phyloP scores from a whole-genome alignment of 805 yeast genomes.

The Wickerhamia fluorescens region DNA sequence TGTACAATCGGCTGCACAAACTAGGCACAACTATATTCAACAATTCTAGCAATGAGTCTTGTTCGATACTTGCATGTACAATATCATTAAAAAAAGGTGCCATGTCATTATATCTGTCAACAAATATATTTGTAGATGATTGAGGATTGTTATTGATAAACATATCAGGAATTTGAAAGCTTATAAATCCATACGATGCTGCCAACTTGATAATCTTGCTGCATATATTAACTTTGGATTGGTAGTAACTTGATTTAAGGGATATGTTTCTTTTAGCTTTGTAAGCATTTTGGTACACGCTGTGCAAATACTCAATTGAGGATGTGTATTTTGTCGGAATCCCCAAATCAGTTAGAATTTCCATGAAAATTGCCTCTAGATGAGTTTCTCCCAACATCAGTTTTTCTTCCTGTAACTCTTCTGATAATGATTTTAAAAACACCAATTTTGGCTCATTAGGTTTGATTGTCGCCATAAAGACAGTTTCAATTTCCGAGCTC shows the following conservation, averaged over 20 bases:
- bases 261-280: slow-evolving; percentile 36
- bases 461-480: slow-evolving; percentile 31
- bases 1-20: slow-evolving; percentile 30
- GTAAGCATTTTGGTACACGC: slow-evolving; percentile 37
- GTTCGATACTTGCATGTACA: slow-evolving; percentile 53
- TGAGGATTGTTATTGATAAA: slow-evolving; percentile 36
- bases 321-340: slow-evolving; percentile 22
- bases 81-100: slow-evolving; percentile 48
- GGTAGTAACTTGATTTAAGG: slow-evolving; percentile 31
- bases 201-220: slow-evolving; percentile 43
- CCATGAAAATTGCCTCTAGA: slow-evolving; percentile 49
- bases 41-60: slow-evolving; percentile 58
- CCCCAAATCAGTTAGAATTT: slow-evolving; percentile 50
- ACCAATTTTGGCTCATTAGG: slow-evolving; percentile 8
- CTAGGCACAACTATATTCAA: slow-evolving; percentile 45
- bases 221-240: slow-evolving; percentile 32
- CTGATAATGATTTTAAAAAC: slow-evolving; percentile 17
- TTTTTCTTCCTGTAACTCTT: slow-evolving; percentile 15
- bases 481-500: slow-evolving; percentile 24
- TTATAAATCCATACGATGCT: slow-evolving; percentile 58
- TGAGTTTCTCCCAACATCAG: too few relatives aligned
- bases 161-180: slow-evolving; percentile 66
- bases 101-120: slow-evolving; percentile 12
- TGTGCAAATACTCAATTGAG: slow-evolving; percentile 43
- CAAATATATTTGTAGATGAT: slow-evolving; percentile 17